Evolutionary conservation across 352 stramenopile species (phyloP).

Genomic region (Globisporangium okanoganense): DNA sequence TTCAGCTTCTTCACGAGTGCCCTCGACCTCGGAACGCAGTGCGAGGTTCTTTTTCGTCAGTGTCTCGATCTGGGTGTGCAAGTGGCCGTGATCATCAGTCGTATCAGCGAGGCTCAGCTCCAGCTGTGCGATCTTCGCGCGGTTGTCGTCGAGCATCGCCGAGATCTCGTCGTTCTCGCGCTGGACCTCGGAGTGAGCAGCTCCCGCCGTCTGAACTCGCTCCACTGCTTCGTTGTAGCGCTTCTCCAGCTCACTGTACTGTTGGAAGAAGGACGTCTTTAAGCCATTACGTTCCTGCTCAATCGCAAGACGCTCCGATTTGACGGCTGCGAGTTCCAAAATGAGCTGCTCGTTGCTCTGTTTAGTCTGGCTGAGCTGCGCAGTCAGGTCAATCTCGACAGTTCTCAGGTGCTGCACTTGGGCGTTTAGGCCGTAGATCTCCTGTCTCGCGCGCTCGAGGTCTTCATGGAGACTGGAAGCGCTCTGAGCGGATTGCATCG

Average conservation of each 20-base stretch:
- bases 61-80: constrained; percentile 49
- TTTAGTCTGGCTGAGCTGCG: constrained; percentile 27
- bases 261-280: constrained; percentile 25
- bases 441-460: constrained; percentile 26
- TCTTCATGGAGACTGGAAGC: constrained; percentile 25
- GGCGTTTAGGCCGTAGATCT: constrained; percentile 34
- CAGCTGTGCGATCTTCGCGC: constrained; percentile 27
- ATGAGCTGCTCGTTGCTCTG: constrained; percentile 26
- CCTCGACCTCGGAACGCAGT: constrained; percentile 43
- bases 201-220: constrained; percentile 25
- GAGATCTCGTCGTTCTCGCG: constrained; percentile 51
- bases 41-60: constrained; percentile 63
- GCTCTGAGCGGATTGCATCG: constrained; percentile 17
- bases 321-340: constrained; percentile 20
- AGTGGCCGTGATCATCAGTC: constrained; percentile 28
- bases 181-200: constrained; percentile 34
- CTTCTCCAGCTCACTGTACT: constrained; percentile 8
- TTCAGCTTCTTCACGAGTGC: constrained; percentile 15
- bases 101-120: constrained; percentile 44
- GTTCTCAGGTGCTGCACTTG: constrained; percentile 31
- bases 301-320: constrained; percentile 23
- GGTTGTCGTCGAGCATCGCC: constrained; percentile 37
- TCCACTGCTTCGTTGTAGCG: constrained; percentile 8
- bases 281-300: constrained; percentile 29
- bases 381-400: constrained; percentile 34